These are phyloP conservation scores for Beauveria rudraprayagi DNA, from an alignment of 2,329 filamentous ascomycete genomes.

Conservation along the genomic window DNA sequence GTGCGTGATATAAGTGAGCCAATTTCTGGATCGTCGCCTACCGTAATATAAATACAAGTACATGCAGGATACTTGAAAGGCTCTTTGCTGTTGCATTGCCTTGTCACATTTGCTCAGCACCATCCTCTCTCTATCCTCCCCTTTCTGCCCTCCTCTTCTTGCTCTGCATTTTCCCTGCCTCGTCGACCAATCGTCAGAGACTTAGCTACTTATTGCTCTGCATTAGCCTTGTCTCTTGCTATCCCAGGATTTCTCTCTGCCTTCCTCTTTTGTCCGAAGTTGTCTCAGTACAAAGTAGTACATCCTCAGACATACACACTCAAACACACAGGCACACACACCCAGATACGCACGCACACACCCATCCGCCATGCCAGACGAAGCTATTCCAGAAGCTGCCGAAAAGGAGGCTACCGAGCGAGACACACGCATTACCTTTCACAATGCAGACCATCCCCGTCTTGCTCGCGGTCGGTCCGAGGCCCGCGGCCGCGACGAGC, in stretches of 20 bases:
- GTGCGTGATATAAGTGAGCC: constrained; percentile 1
- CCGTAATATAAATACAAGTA: constrained; percentile 9
- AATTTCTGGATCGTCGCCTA: neutral
- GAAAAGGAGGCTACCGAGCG: constrained; percentile 18
- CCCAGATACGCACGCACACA: neutral
- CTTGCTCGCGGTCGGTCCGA: constrained; percentile 14
- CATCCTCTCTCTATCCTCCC: neutral
- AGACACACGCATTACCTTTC: constrained; percentile 20
- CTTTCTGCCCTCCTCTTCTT: neutral
- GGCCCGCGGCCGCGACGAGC: constrained; percentile 2
- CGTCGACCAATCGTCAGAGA: neutral
- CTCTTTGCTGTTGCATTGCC: neutral
- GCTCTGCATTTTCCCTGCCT: neutral
- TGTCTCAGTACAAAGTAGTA: neutral
- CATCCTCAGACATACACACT: neutral
- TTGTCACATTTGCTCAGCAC: neutral
- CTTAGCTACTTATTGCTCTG: neutral
- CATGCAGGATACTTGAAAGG: neutral
- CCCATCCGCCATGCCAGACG: constrained; percentile 14
- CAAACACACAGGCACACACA: neutral
- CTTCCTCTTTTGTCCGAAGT: neutral
- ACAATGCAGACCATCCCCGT: constrained; percentile 17
- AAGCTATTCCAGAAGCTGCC: constrained; percentile 14
- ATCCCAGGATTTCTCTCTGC: neutral
- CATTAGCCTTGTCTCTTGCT: neutral